A percentile compares a stretch with the other conserved stretches of the same genome.
Conservation (phyloP, 2,329 filamentous ascomycete species). For the Polytolypa hystricis region DNA sequence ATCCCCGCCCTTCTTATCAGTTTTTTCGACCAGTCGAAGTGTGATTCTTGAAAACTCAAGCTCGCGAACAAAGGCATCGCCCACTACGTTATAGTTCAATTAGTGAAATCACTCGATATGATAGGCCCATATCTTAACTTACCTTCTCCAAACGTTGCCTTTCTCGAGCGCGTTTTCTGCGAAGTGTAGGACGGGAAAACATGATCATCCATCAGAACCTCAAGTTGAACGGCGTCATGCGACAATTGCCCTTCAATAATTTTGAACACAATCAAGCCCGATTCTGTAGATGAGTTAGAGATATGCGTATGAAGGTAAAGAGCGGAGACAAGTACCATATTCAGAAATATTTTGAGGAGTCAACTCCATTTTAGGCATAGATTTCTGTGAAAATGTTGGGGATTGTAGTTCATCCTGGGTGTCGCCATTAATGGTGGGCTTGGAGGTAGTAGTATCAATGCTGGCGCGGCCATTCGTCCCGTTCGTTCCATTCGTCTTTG, state of each 20-base stretch:
- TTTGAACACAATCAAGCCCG: conserved; percentile 87
- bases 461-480: conserved; percentile 22
- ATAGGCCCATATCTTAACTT: conserved; percentile 17
- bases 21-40: conserved; percentile 70
- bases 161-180: conserved; percentile 57
- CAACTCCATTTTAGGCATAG: conserved; percentile 65
- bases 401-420: conserved; percentile 37
- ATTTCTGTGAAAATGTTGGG: conserved; percentile 35
- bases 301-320: background rate
- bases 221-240: conserved; percentile 62
- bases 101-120: background rate
- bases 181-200: conserved; percentile 81
- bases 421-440: conserved; percentile 30
- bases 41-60: conserved; percentile 94
- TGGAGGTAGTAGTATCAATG: conserved; percentile 25
- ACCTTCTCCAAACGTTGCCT: conserved; percentile 73
- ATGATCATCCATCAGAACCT: conserved; percentile 91
- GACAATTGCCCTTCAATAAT: conserved; percentile 81
- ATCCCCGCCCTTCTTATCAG: conserved; percentile 56
- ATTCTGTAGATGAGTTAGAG: conserved; percentile 44
- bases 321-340: conserved; percentile 49
- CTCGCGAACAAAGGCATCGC: conserved; percentile 91
- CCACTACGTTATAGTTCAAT: conserved; percentile 43
- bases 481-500: conserved; percentile 18
- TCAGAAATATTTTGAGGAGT: conserved; percentile 68